phyloP scores from a whole-genome alignment of 805 yeast genomes.

The Wickerhamiella occidentalis region DNA sequence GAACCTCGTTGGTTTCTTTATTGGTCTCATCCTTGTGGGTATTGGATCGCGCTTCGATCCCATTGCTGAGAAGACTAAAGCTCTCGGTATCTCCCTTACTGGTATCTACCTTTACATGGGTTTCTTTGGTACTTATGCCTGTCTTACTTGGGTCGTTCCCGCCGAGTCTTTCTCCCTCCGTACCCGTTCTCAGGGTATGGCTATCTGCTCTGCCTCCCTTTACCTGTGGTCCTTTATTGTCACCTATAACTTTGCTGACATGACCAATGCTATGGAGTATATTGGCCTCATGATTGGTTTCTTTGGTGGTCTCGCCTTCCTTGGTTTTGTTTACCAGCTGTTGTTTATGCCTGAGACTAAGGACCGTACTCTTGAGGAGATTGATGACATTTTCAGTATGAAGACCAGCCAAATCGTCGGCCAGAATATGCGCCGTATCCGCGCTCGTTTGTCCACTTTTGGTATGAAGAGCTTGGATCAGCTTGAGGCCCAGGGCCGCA shows the following conservation, averaged over 20 bases:
- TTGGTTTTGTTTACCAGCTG: constrained; percentile 34
- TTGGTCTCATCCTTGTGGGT: constrained; percentile 51
- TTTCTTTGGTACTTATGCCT: constrained; percentile 55
- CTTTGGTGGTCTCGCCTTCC: constrained; percentile 53
- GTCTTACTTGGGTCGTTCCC: constrained; percentile 58
- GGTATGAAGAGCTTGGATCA: constrained; percentile 10
- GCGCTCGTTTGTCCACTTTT: constrained; percentile 9
- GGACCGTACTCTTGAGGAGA: constrained; percentile 58
- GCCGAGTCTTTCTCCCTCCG: constrained; percentile 50
- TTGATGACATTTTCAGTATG: constrained; percentile 48
- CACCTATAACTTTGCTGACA: constrained; percentile 48
- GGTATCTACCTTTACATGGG: constrained; percentile 54
- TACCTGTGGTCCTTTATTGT: constrained; percentile 53
- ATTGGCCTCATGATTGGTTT: constrained; percentile 55
- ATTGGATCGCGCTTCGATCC: constrained; percentile 34
- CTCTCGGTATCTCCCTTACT: constrained; percentile 48
- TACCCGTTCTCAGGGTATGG: constrained; percentile 54
- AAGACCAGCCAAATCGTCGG: constrained; percentile 31
- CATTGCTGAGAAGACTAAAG: constrained; percentile 30
- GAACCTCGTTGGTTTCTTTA: constrained; percentile 41
- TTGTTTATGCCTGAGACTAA: constrained; percentile 62
- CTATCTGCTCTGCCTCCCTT: constrained; percentile 40
- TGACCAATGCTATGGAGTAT: constrained; percentile 45
- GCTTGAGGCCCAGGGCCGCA: constrained; percentile 1
- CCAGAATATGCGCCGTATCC: constrained; percentile 11